Percentiles rank a stretch among this genome's conserved stretches.
These are phyloP conservation scores for Rhytidhysteron rufulum DNA, from an alignment of 2,329 filamentous ascomycete genomes.

Conservation along the genomic window DNA sequence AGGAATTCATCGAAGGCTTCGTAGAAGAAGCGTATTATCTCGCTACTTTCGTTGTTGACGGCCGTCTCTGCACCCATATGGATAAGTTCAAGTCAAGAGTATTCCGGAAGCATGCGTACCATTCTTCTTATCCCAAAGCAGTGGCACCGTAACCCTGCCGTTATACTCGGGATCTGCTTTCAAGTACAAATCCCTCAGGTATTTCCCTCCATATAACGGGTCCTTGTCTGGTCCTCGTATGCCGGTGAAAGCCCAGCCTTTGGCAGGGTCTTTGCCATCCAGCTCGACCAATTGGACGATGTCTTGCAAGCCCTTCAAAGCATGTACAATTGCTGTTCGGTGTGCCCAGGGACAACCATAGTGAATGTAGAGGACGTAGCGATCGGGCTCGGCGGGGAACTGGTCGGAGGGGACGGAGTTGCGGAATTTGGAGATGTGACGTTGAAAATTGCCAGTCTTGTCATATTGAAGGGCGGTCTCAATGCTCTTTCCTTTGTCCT, in stretches of 20 bases:
- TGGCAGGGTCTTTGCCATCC: constrained; percentile 25
- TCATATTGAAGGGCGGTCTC: too few species aligned
- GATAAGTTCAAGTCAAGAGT: background rate
- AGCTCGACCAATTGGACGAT: constrained; percentile 48
- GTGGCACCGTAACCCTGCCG: constrained; percentile 73
- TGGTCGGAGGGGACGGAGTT: constrained; percentile 51
- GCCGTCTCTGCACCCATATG: constrained; percentile 24
- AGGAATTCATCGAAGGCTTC: constrained; percentile 29
- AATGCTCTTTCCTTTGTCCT: too few species aligned
- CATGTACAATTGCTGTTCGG: constrained; percentile 45
- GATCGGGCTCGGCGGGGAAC: constrained; percentile 57
- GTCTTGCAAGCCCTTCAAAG: constrained; percentile 49
- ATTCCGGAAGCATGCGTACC: constrained; percentile 8
- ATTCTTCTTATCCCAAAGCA: constrained; percentile 67
- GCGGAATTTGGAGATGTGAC: constrained; percentile 54
- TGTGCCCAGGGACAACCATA: constrained; percentile 63
- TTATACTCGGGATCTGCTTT: constrained; percentile 53
- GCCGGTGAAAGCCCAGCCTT: constrained; percentile 32
- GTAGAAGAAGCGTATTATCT: constrained; percentile 32
- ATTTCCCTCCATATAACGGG: constrained; percentile 28
- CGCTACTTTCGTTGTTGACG: constrained; percentile 34
- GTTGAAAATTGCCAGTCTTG: constrained; percentile 50
- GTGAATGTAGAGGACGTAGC: constrained; percentile 61
- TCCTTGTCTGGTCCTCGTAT: constrained; percentile 21
- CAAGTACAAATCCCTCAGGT: constrained; percentile 65